phyloP scores from a whole-genome alignment of 2,329 filamentous ascomycete species.

The Emmonsiellopsis sp. region DNA sequence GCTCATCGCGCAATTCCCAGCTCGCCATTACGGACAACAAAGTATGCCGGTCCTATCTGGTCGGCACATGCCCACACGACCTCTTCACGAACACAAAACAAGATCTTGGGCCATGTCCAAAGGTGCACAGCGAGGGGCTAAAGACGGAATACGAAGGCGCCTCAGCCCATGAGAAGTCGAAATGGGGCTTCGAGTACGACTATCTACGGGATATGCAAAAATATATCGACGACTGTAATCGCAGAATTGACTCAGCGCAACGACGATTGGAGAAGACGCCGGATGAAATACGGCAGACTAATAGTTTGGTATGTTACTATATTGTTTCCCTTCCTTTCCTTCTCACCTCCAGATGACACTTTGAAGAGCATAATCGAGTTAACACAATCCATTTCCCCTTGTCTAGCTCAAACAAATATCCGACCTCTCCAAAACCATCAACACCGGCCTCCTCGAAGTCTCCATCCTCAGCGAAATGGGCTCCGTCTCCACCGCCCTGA shows the following conservation, averaged over 20 bases:
- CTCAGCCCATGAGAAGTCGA: constrained; percentile 59
- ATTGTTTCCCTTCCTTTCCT: neutral
- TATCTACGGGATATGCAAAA: constrained; percentile 94
- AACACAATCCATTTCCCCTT: neutral
- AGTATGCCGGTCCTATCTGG: constrained; percentile 89
- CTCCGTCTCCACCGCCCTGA: constrained; percentile 70
- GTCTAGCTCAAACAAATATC: constrained; percentile 67
- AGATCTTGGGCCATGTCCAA: constrained; percentile 82
- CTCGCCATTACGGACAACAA: constrained; percentile 84
- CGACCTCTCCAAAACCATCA: constrained; percentile 68
- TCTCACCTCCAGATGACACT: neutral
- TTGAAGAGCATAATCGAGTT: neutral
- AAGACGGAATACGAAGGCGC: constrained; percentile 81
- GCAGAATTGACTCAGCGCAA: constrained; percentile 84
- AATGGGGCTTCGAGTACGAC: constrained; percentile 89
- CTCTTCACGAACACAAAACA: constrained; percentile 99
- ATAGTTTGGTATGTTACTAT: constrained; percentile 52
- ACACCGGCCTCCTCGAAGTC: constrained; percentile 75
- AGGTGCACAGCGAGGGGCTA: constrained; percentile 77
- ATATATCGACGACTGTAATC: constrained; percentile 94
- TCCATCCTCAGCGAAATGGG: constrained; percentile 74
- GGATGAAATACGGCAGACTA: constrained; percentile 94
- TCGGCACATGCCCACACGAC: constrained; percentile 91
- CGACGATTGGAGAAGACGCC: constrained; percentile 90
- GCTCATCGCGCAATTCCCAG: constrained; percentile 64